Base-by-base conservation (phyloP, 2,329 filamentous ascomycete species). In the Fusarium sp. region DNA sequence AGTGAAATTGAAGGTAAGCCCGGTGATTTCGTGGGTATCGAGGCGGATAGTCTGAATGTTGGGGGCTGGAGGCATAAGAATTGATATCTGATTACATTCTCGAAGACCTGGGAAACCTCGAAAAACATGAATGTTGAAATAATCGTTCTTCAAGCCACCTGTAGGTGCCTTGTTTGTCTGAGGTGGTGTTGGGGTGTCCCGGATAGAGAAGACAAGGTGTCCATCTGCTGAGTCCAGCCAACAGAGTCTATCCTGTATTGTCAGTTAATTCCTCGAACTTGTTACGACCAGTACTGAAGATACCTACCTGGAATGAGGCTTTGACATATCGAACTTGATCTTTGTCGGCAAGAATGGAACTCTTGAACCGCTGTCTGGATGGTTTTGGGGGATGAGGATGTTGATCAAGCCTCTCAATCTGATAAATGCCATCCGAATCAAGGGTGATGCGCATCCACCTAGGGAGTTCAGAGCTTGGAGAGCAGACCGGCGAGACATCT, bases 381-480 rank as follows among this genome's bases (percentile, higher is more conserved):
- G 21, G 6, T 3, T 21, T 23, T 11, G 21, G 20, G 7, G 43
- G 21, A 20, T 5, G 12, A 21, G 39, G 33, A n/a, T 37, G 23
- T 6, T 16, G 4, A 8, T 5, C 2, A 24, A 60, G 8, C 7
- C 31, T 39, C 21, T 39, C 2, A 20, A 61, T 39, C 6, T 50
- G 10, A 18, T 13, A 31, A 8, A 61, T 26, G 3, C 58, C 54
- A 11, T 42, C 38, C 4, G 37, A 44, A 24, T 44, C 58, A 18
- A 61, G n/a, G 24, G 38, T 50, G 4, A 61, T 44, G 3, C 13
- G 15, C 12, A 48, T n/a, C 10, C 2, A 8, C 13, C 2, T 23
- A 2, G 12, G 18, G 15, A 3, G 3, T 13, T 9, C 1, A 21
- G n/a, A 16, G 12, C 0, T 1, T 6, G 5, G 8, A 10, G 6